Evolutionary conservation across 441 rosid genomes (phyloP), one percentile per base, ranked within the genome.

Genomic region (Codiaeum variegatum): DNA sequence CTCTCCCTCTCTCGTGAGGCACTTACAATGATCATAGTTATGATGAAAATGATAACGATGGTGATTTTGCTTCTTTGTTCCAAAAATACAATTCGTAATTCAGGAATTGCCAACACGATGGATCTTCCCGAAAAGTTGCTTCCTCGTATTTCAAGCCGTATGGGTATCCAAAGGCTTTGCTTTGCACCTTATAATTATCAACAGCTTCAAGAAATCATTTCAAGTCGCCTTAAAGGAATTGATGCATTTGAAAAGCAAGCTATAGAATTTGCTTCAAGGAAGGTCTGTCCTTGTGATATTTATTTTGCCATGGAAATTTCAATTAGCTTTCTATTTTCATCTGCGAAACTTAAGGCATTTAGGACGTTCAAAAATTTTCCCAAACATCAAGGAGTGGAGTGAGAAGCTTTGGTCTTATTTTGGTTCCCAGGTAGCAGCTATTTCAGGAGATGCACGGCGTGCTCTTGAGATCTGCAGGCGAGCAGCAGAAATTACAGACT

Each of bases 81-180:
- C 3, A 59, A 26, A 26, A 54, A 60, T 47, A 40, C 73, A 38
- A 66, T 36, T 44, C 60, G 47, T 29, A 23, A 66, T 77, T 73
- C 81, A 89, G 99, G 99, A 61, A 91, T 95, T 77, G 98, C 99
- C 74, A 95, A 95, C 80, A 95, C 99, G 23, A 95, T 95, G 99
- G 98, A 95, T 83, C 96, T 95, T 71, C 99, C 98, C 56, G 99
- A 95, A 85, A 95, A 91, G 86, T 73, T 95, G 77, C 97, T 95
- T 75, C 99, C 99, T 71, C 97, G 98, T 46, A 93, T 95, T 70
- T 95, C 99, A 70, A 95, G 99, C 81, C 86, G 98, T 65, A 84
- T 91, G 96, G 99, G 98, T 78, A 88, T 95, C 67, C 97, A 93
- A 73, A 93, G 99, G 84, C 91, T 93, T 34, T 92, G 98, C 82